Evolutionary conservation across 768 basidiomycete species (phyloP).

Genomic region (Boletus subcaerulescens): DNA sequence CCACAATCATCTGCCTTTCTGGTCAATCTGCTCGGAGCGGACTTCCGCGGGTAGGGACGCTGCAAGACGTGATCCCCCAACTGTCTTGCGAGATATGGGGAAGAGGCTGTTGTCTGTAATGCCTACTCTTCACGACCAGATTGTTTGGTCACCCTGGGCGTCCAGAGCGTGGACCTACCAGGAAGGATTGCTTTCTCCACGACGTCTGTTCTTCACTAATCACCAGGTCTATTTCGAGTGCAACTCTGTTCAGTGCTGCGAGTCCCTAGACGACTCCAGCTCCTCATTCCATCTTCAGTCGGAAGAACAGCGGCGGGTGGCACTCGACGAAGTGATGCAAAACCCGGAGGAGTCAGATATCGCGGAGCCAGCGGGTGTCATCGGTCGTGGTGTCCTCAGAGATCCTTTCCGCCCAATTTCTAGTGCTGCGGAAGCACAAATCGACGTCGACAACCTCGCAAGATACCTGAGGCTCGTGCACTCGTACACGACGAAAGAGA

Average conservation of each 20-base stretch:
- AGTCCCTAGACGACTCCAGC: conserved; percentile 9
- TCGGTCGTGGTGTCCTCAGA: conserved; percentile 4
- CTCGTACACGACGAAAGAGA: conserved; percentile 1
- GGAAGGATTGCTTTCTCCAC: conserved; percentile 16
- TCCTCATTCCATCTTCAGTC: conserved; percentile 14
- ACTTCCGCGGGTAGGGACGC: conserved; percentile 14
- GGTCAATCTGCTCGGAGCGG: conserved; percentile 5
- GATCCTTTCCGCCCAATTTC: conserved; percentile 10
- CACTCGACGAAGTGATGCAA: not conserved
- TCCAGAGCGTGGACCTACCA: conserved; percentile 18
- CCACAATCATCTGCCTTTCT: conserved; percentile 11
- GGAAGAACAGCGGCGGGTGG: not conserved
- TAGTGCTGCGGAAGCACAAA: not conserved
- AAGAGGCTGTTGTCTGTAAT: conserved; percentile 6
- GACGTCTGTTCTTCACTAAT: conserved; percentile 18
- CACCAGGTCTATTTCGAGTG: conserved; percentile 21
- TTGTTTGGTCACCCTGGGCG: conserved; percentile 10
- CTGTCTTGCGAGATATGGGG: conserved; percentile 2
- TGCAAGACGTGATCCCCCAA: conserved; percentile 9
- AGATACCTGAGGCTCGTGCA: conserved; percentile 6
- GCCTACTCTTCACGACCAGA: conserved; percentile 6
- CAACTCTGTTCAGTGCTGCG: conserved; percentile 9
- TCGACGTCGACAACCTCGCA: not conserved
- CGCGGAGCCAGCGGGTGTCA: not conserved
- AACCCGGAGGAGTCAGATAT: not conserved